Evolutionary conservation across 192 early-diverging fungal species (phyloP).

Genomic region (Backusella westeae): DNA sequence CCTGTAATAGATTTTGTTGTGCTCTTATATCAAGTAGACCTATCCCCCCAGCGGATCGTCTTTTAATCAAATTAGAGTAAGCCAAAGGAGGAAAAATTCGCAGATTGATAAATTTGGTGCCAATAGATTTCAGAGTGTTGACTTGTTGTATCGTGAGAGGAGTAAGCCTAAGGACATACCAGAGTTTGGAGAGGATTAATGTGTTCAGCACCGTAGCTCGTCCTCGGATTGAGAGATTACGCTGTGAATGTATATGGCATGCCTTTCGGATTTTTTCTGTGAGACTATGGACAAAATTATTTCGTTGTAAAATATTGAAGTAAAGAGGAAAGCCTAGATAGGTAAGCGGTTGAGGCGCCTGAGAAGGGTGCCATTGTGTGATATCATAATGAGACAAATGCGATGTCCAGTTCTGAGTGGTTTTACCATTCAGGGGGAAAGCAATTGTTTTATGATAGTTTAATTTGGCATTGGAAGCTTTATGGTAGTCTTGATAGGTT

Average conservation of each 20-base stretch:
- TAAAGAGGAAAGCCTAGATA: slow-evolving; percentile 13
- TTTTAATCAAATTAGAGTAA: too few species aligned
- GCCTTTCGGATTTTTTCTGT: background rate
- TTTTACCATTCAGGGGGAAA: slow-evolving; percentile 14
- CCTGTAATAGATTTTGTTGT: too few species aligned
- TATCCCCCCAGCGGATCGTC: too few species aligned
- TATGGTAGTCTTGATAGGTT: too few species aligned
- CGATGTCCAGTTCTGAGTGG: background rate
- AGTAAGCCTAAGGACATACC: slow-evolving; percentile 1
- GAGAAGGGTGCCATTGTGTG: background rate
- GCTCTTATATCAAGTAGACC: too few species aligned
- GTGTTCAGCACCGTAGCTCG: background rate
- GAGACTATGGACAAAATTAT: background rate
- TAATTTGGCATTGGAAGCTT: slow-evolving; percentile 20
- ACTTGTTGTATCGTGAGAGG: background rate
- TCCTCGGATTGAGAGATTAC: slow-evolving; percentile 15
- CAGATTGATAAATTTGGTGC: too few species aligned
- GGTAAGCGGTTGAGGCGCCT: background rate
- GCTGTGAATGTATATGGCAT: background rate
- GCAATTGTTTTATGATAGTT: slow-evolving; percentile 28
- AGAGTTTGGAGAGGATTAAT: slow-evolving; percentile 16
- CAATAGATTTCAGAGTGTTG: too few species aligned
- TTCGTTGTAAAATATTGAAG: background rate
- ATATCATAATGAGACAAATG: background rate
- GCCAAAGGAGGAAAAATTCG: too few species aligned